Evolutionary conservation across 2,329 filamentous ascomycete species (phyloP).

Genomic region (Magnaporthiopsis rhizophila): DNA sequence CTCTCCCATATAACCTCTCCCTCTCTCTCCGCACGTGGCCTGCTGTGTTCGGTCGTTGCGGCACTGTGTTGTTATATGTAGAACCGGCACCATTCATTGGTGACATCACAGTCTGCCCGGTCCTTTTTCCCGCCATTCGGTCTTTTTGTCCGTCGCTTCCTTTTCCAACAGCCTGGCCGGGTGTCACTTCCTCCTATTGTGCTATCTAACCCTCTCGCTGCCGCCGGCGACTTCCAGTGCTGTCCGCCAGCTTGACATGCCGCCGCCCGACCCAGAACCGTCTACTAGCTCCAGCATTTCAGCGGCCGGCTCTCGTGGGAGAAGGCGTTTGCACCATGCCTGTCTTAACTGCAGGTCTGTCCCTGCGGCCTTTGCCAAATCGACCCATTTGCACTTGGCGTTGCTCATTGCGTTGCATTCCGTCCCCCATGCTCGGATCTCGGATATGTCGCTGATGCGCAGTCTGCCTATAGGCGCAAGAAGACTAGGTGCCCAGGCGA

Average conservation of each 20-base stretch:
- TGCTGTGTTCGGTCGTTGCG: no score
- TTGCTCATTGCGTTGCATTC: background rate
- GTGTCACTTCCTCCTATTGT: background rate
- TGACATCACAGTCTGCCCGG: background rate
- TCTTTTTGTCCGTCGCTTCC: no score
- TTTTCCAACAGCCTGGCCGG: no score
- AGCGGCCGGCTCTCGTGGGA: constrained; percentile 2
- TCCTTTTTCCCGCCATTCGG: background rate
- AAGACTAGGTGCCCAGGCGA: constrained; percentile 45
- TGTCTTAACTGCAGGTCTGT: constrained; percentile 7
- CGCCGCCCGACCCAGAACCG: background rate
- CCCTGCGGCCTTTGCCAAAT: background rate
- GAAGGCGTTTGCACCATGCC: constrained; percentile 4
- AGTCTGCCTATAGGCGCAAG: constrained; percentile 28
- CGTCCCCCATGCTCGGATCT: no score
- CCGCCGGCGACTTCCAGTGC: background rate
- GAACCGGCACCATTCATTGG: background rate
- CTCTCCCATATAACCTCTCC: no score
- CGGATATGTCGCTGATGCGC: background rate
- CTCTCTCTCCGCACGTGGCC: no score
- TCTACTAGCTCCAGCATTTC: background rate
- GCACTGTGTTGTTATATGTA: background rate
- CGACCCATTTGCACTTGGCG: background rate
- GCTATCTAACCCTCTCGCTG: background rate
- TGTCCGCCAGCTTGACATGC: background rate